Conservation (phyloP, 2,329 filamentous ascomycete species). For the Ophiosphaerella narmari region DNA sequence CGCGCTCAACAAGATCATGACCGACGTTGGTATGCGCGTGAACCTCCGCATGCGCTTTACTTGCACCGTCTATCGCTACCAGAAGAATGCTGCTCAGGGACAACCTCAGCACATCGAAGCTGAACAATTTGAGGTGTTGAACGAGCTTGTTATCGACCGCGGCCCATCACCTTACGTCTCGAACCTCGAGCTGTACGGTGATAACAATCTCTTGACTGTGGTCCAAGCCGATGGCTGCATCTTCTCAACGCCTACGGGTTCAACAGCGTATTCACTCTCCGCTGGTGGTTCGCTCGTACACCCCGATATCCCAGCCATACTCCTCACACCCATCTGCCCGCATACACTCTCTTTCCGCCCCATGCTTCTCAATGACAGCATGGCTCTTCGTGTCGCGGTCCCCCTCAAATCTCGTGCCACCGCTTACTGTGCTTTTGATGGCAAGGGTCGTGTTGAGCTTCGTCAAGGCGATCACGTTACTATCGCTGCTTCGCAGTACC, state of each 20-base stretch:
- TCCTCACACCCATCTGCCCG: constrained; percentile 95
- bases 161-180: constrained; percentile 97
- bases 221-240: constrained; percentile 98
- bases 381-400: constrained; percentile 86
- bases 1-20: constrained; percentile 88
- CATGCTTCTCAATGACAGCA: constrained; percentile 95
- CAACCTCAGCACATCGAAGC: constrained; percentile 76
- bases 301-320: constrained; percentile 93
- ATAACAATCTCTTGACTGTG: constrained; percentile 91
- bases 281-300: constrained; percentile 95
- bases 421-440: constrained; percentile 96
- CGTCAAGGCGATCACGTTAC: constrained; percentile 94
- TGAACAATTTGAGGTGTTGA: constrained; percentile 96
- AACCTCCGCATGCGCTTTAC: constrained; percentile 99
- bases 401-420: constrained; percentile 85
- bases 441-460: constrained; percentile 92
- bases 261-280: constrained; percentile 91
- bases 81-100: constrained; percentile 48
- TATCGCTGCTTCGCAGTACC: constrained; percentile 93
- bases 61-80: constrained; percentile 87
- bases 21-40: constrained; percentile 92
- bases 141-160: constrained; percentile 97
- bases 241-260: constrained; percentile 90
- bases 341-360: constrained; percentile 96
- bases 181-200: constrained; percentile 93